Base-by-base conservation (phyloP, 768 basidiomycete genomes). In the Saitozyma podzolica region DNA sequence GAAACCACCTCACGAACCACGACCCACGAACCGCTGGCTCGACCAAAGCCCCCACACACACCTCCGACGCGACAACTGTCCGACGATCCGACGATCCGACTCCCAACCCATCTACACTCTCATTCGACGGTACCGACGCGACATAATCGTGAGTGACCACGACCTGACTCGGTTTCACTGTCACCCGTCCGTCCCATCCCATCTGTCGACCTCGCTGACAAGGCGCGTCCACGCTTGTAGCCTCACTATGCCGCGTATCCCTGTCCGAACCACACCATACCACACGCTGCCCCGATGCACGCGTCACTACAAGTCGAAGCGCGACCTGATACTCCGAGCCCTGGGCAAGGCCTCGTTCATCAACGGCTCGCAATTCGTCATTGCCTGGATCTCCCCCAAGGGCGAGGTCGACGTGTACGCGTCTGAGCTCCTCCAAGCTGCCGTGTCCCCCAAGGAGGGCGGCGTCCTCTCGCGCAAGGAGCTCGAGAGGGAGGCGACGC, bases 331-430 rank as follows among this genome's bases (percentile, higher is more conserved):
- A 67, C 75, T 82, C 4, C 76, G 79, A 16, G 64, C 71, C 0
- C 76, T 82, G 39, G 81, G 81, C 43, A 75, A 77, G 59, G 68
- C 77, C 13, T 74, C 78, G 1, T 77, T 78, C 63, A 76, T 80
- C 69, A 81, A 80, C 58, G 80, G 80, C 17, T 74, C 71, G 10
- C 80, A 81, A 41, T 82, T 80, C 67, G 79, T 80, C 51, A 74
- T 82, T 50, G 63, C 80, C 29, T 80, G 75, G 72, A 77, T 81
- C 64, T 76, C 72, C 9, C 75, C 80, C 19, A 71, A 72, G 17
- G 80, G 79, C 10, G 78, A 80, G 40, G 72, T 79, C 20, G 81
- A 82, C 63, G 70, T 73, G 39, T 82, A 75, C 65, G 80, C 80
- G 50, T 79, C 77, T 54, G 81, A 80, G 48, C 70, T 78, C 20